Percentiles rank a stretch among this genome's conserved stretches.
Conservation (phyloP, 495 filamentous ascomycete species). For the Aspergillus funiculosus region DNA sequence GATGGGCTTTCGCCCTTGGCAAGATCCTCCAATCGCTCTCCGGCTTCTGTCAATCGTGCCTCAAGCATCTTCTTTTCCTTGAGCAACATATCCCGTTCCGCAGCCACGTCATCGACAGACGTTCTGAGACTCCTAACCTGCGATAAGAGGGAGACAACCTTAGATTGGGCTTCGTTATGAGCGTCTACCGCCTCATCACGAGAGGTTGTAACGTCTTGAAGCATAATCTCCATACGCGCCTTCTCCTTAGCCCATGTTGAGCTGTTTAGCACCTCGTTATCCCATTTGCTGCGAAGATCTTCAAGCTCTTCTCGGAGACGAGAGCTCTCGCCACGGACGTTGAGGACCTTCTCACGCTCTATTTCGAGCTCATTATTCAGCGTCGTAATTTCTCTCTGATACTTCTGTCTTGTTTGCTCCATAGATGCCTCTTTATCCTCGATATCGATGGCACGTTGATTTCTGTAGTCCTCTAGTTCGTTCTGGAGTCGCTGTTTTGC, state of each 20-base stretch:
- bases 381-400: slow-evolving; percentile 84
- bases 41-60: slow-evolving; percentile 78
- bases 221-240: slow-evolving; percentile 78
- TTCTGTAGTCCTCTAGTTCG: slow-evolving; percentile 95
- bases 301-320: slow-evolving; percentile 90
- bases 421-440: slow-evolving; percentile 95
- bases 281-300: slow-evolving; percentile 93
- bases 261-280: slow-evolving; percentile 95
- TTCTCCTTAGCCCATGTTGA: slow-evolving; percentile 99
- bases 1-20: slow-evolving; percentile 81
- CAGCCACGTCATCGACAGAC: slow-evolving; percentile 76
- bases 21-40: slow-evolving; percentile 86
- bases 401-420: slow-evolving; percentile 97
- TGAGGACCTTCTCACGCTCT: slow-evolving; percentile 77
- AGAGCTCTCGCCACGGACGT: slow-evolving; percentile 60
- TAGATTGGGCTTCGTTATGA: slow-evolving; percentile 90
- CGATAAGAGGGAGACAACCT: slow-evolving; percentile 83
- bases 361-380: slow-evolving; percentile 89
- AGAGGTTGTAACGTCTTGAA: slow-evolving; percentile 83
- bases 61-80: slow-evolving; percentile 91
- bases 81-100: slow-evolving; percentile 76
- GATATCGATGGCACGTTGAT: slow-evolving; percentile 88
- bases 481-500: slow-evolving; percentile 94
- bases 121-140: slow-evolving; percentile 83
- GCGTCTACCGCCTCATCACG: slow-evolving; percentile 88